These are phyloP conservation scores for Ephemerocybe angulata DNA, from an alignment of 768 basidiomycete species.

Conservation along the genomic window DNA sequence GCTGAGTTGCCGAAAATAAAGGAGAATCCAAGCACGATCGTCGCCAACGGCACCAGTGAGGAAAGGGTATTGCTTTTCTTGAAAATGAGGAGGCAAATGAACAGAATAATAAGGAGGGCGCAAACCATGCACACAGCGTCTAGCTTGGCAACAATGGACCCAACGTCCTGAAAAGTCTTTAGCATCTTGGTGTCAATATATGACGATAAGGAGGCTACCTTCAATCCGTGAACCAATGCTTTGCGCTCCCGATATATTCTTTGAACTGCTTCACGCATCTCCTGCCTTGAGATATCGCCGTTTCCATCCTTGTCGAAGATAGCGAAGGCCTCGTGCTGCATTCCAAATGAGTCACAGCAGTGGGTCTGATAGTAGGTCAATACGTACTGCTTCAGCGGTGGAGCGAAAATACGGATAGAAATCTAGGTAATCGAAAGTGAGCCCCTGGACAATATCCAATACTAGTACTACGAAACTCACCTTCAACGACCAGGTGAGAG, in stretches of 20 bases:
- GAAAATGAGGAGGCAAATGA: slow-evolving; percentile 74
- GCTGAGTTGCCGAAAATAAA: slow-evolving; percentile 85
- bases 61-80: slow-evolving; percentile 59
- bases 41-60: slow-evolving; percentile 75
- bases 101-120: slow-evolving; percentile 56
- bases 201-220: slow-evolving; percentile 38
- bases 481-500: slow-evolving; percentile 63
- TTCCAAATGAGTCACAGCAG: background rate
- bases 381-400: slow-evolving; percentile 64
- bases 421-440: slow-evolving; percentile 52
- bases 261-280: slow-evolving; percentile 82
- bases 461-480: slow-evolving; percentile 30
- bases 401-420: slow-evolving; percentile 75
- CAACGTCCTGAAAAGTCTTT: slow-evolving; percentile 50
- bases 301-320: slow-evolving; percentile 82
- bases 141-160: slow-evolving; percentile 70
- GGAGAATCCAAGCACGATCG: slow-evolving; percentile 77
- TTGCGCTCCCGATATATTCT: slow-evolving; percentile 78
- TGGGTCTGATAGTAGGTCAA: background rate
- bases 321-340: slow-evolving; percentile 61
- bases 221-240: slow-evolving; percentile 63
- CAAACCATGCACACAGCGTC: slow-evolving; percentile 68
- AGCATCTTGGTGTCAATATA: slow-evolving; percentile 2
- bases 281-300: slow-evolving; percentile 70
- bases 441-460: too few relatives aligned